Percentiles rank a stretch among this genome's conserved stretches.
Conservation (phyloP, 1,139 yeast species). For the Debaryomycetaceae sp. region DNA sequence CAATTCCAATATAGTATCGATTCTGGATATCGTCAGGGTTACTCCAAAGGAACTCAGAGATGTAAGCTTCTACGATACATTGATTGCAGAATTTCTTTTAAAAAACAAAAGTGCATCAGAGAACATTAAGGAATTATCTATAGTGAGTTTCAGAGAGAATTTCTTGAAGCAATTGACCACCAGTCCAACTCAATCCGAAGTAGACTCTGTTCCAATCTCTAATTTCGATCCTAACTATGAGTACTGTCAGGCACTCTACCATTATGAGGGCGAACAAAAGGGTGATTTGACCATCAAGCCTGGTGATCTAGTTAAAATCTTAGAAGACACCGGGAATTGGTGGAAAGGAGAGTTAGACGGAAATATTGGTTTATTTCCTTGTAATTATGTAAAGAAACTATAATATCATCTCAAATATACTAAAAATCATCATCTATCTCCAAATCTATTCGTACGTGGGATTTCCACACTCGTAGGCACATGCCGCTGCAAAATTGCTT, state of each 20-base stretch:
- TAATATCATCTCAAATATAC: constrained; percentile 4
- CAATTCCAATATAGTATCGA: constrained; percentile 15
- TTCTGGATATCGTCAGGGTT: constrained; percentile 11
- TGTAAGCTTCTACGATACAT: constrained; percentile 5
- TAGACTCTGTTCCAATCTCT: background rate
- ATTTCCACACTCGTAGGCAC: constrained; percentile 30
- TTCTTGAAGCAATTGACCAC: constrained; percentile 11
- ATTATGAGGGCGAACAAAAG: constrained; percentile 25
- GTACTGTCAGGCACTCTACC: constrained; percentile 31
- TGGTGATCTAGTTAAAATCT: constrained; percentile 48
- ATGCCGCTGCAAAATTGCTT: constrained; percentile 39
- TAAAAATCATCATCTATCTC: background rate
- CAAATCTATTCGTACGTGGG: constrained; percentile 1
- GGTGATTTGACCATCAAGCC: constrained; percentile 50
- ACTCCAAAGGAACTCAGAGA: constrained; percentile 7
- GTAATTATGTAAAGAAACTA: constrained; percentile 42
- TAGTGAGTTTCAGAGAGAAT: constrained; percentile 21
- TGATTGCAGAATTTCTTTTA: constrained; percentile 10
- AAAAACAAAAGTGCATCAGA: constrained; percentile 13
- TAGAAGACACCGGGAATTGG: constrained; percentile 49
- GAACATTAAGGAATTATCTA: constrained; percentile 16
- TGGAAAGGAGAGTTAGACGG: constrained; percentile 59
- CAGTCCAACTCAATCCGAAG: background rate
- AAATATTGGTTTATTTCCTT: constrained; percentile 51
- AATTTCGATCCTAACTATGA: constrained; percentile 3